A percentile compares a stretch with the other conserved stretches of the same genome.
phyloP scores from a whole-genome alignment of 2,329 filamentous ascomycete genomes.

The Phialophora expanda region DNA sequence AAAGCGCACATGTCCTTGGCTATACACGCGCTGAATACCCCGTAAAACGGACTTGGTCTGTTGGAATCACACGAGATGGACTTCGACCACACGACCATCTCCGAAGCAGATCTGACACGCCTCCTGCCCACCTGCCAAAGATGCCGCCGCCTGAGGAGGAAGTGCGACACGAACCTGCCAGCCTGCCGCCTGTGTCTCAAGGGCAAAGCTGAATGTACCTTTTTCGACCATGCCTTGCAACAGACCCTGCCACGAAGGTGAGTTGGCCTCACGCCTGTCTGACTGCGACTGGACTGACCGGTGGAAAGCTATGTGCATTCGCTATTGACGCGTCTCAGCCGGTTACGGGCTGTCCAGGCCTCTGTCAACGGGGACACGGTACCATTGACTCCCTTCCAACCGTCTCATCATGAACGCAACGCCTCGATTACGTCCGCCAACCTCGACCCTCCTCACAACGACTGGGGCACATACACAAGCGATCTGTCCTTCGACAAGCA shows the following conservation, averaged over 20 bases:
- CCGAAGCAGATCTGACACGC: constrained; percentile 40
- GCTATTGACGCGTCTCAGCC: constrained; percentile 37
- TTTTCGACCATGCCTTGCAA: constrained; percentile 42
- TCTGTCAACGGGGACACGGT: constrained; percentile 33
- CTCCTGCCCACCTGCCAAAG: constrained; percentile 41
- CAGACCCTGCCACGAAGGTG: constrained; percentile 40
- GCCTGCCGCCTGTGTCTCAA: constrained; percentile 42
- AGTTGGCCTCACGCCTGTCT: constrained; percentile 11
- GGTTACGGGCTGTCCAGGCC: constrained; percentile 37
- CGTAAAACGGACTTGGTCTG: constrained; percentile 34
- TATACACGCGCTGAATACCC: constrained; percentile 18
- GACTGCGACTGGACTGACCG: neutral
- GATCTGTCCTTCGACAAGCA: constrained; percentile 41
- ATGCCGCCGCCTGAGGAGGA: constrained; percentile 41
- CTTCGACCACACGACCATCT: constrained; percentile 38
- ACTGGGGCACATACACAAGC: constrained; percentile 38
- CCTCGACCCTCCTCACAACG: constrained; percentile 26
- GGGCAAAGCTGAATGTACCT: constrained; percentile 42
- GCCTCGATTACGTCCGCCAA: constrained; percentile 25
- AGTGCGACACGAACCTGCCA: constrained; percentile 41
- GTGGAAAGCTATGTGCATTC: constrained; percentile 39
- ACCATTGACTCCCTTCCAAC: constrained; percentile 18
- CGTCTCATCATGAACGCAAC: constrained; percentile 30
- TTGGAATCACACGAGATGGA: constrained; percentile 32
- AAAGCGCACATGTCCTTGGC: constrained; percentile 37